Evolutionary conservation across 306 rosid species (phyloP), one percentile per base, ranked within the genome.

Genomic region (Vicia sativa): DNA sequence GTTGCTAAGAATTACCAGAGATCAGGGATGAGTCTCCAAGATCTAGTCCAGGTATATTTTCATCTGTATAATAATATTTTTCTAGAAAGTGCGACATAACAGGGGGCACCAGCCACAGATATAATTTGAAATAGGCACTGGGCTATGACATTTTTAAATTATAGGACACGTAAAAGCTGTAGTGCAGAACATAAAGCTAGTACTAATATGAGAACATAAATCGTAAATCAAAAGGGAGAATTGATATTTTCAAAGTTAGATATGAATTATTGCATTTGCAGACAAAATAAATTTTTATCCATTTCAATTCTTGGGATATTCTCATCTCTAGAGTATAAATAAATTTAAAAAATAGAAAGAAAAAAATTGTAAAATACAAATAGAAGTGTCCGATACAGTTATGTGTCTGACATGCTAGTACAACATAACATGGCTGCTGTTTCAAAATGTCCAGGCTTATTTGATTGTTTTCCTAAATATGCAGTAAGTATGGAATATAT

Each of bases 1-100:
- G 87, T 93, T 73, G 98, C 97, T 18, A 93, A 88, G 82, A 90
- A 85, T 72, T 93, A 86, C 78, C 96, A 86, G 78, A 96, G 97
- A 62, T 78, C 77, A 67, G 98, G 98, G 73, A 88, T 93, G 96
- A 90, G 87, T 79, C 90, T 93, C 60, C 91, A 86, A 77, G 98
- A 93, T 88, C 91, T 93, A 68, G 98, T 93, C 68, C 98, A 88
- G 97, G 98, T 93, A 86, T 73, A 59, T 29, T 70, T 44, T 74
- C 45, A 29, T 11, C 16, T 19, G 14, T 71, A 50, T 34, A 28
- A 50, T 34, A 28, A 12, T 42, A 63, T 59, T 52, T 34, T 48
- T 25, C 63, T 41, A 62, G 13, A 39, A 12, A 62, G 19, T 21
- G 12, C 18, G 9, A 35, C 7, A 41, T 11, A 38, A 11, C 26